Evolutionary conservation across 805 yeast species (phyloP), one percentile per base, ranked within the genome.

Genomic region (Spathaspora boniae): DNA sequence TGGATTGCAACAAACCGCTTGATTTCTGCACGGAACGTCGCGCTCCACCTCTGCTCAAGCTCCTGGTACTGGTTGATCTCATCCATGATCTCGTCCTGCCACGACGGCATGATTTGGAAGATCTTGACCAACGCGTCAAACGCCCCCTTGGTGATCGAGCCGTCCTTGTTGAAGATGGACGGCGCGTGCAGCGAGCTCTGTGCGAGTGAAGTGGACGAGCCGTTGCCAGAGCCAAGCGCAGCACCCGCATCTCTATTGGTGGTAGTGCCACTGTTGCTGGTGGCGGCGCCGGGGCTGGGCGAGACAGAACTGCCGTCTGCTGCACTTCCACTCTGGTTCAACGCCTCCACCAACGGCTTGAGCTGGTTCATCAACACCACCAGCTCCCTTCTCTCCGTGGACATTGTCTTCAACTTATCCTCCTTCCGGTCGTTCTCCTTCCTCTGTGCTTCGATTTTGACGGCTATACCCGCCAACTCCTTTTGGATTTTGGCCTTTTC

Each of bases 1-100:
- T 54, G 59, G 2, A 53, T 28, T 6, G 54, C 30, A 5, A 60
- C 48, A 43, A 53, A 65, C 29, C 51, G 52, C 26, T 56, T 47
- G 23, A 66, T 50, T 22, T 56, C 66, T 3, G 42, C 38, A 31
- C 50, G 50, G 45, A 53, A 65, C 12, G 51, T 42, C 2, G 44
- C 45, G 24, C 44, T 51, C 69, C 71, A 67, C 9, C 53, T 47
- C 9, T 37, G 34, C 24, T 65, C 70, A 17, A 51, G 38, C 16
- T 52, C 50, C 23, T 48, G 48, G 32, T 50, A 45, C 9, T 40
- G 43, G 7, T 47, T 54, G 8, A 60, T 40, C 32, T 61, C 68
- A 6, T 46, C 45, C 34, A 41, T 31, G 14, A 65, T 45, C 15
- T 62, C 65, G 9, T 41, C 43, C 26, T 50, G 50, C 72, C 72